A percentile compares a stretch with the other conserved stretches of the same genome.
phyloP scores from a whole-genome alignment of 2,329 filamentous ascomycete species.

The Fonsecaea pugnacius region DNA sequence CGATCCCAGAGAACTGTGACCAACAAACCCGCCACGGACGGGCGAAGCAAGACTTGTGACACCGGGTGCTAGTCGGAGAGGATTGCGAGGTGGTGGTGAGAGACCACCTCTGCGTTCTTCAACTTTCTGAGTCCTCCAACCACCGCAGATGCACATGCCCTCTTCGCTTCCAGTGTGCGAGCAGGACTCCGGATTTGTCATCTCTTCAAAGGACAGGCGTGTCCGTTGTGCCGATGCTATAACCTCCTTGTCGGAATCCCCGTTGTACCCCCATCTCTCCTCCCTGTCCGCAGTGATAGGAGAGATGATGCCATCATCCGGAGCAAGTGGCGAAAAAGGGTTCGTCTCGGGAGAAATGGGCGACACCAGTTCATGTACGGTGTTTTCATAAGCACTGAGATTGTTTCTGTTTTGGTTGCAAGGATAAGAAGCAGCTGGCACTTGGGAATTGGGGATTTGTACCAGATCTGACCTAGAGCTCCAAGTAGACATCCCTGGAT shows the following conservation, averaged over 20 bases:
- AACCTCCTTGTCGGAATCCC: constrained; percentile 12
- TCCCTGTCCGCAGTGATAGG: constrained; percentile 9
- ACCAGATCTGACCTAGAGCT: background rate
- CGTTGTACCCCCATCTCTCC: background rate
- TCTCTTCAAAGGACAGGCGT: background rate
- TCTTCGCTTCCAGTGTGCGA: constrained; percentile 2
- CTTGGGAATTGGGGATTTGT: constrained; percentile 7
- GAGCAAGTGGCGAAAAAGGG: constrained; percentile 9
- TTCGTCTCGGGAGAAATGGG: constrained; percentile 2
- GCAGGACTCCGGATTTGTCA: background rate
- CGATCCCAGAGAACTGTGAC: background rate
- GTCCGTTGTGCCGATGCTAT: background rate
- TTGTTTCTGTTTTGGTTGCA: background rate
- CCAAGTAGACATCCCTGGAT: background rate
- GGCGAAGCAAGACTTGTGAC: background rate
- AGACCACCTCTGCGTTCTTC: background rate
- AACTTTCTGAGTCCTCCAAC: background rate
- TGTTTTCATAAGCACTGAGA: background rate
- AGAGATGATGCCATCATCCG: constrained; percentile 16
- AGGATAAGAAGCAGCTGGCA: background rate
- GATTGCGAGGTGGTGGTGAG: constrained; percentile 6
- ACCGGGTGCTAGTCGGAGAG: background rate
- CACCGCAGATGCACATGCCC: constrained; percentile 15
- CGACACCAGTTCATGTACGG: constrained; percentile 4
- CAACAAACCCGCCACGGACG: background rate